Evolutionary conservation across 805 yeast species (phyloP), one percentile per base, ranked within the genome.

Genomic region (Kuraishia floccosa): DNA sequence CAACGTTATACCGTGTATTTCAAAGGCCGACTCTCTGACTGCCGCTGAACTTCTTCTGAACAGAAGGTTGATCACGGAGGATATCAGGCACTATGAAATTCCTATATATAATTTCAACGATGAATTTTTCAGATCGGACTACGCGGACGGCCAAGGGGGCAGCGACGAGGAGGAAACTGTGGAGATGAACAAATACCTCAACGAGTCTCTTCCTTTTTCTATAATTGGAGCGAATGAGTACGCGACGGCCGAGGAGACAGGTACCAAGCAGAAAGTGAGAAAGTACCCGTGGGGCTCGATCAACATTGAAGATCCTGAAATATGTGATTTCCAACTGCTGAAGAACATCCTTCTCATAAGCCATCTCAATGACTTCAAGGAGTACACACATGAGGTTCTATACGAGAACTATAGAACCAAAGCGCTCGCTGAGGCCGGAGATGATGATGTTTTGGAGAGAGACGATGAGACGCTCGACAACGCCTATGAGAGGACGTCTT

Each of bases 401-500:
- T 86, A 86, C 54, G 96, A 86, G 54, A 77, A 76, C 32, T 86
- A 86, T 57, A 77, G 96, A 66, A 82, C 95, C 7, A 85, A 76
- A 47, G 86, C 87, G 12, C 66, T 82, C 39, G 38, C 38, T 16
- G 24, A 33, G n/a, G 39, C 33, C 17, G 37, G 31, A 6, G 33
- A 28, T 24, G 17, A 20, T n/a, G 28, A 26, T 12, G 9, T 7
- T 7, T 7, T 7, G 22, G 9, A 19, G 9, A 19, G 10, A 7
- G 22, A 19, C 10, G 10, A 7, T 19, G 22, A 19, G 22, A 10
- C 22, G 10, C 20, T 16, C 20, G 16, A 17, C 18, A 14, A 13
- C 13, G 15, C 17, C 18, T 13, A 26, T 18, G 6, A 7, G n/a
- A 6, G n/a, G 8, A 14, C 16, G 28, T 9, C 12, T 12, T 26